Evolutionary conservation across 768 basidiomycete genomes (phyloP).

Genomic region (Boletus speciosus): DNA sequence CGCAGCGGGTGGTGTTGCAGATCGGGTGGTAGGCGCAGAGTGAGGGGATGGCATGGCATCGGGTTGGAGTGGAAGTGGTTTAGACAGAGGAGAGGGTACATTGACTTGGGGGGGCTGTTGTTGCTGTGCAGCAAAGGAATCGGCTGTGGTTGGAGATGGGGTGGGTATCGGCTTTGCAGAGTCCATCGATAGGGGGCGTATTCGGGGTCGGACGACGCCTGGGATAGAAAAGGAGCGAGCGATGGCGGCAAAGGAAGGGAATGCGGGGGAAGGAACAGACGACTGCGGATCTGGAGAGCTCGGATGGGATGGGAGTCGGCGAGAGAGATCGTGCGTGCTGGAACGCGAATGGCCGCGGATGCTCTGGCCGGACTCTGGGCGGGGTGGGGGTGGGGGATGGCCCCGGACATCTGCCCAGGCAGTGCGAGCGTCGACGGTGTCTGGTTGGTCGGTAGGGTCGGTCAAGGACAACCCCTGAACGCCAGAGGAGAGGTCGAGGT

Average conservation of each 20-base stretch:
- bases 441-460: not conserved
- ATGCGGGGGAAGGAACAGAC: not conserved
- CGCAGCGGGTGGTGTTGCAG: conserved; percentile 23
- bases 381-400: not conserved
- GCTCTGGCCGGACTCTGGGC: not conserved
- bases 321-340: not conserved
- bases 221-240: conserved; percentile 63
- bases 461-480: not conserved
- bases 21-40: conserved; percentile 18
- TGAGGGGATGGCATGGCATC: not conserved
- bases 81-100: not conserved
- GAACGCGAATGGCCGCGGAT: not conserved
- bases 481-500: not conserved
- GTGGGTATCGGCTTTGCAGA: not conserved
- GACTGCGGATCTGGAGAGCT: not conserved
- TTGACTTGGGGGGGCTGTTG: not conserved
- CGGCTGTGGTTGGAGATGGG: not conserved
- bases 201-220: conserved; percentile 25
- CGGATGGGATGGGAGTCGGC: not conserved
- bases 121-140: not conserved
- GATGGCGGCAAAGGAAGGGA: conserved; percentile 42
- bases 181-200: conserved; percentile 9
- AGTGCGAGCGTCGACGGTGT: not conserved
- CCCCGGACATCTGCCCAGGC: not conserved
- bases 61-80: not conserved